Evolutionary conservation across 2,329 filamentous ascomycete species (phyloP).

Genomic region (Scedosporium dehoogii): DNA sequence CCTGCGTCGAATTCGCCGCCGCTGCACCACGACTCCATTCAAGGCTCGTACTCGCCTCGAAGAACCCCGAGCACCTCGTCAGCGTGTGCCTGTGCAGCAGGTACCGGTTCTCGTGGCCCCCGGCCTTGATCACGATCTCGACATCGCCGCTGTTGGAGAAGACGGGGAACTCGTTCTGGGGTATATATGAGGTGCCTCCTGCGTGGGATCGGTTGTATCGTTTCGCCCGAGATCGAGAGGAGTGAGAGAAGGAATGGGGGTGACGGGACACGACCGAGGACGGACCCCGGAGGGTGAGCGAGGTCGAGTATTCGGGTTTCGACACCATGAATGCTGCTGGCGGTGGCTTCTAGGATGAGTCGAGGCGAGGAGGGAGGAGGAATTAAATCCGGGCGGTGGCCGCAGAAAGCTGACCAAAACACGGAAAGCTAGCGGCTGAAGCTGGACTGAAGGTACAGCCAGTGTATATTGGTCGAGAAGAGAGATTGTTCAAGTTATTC

Average conservation of each 20-base stretch:
- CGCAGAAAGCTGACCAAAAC: neutral
- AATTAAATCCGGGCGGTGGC: neutral
- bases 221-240: slow-evolving; percentile 44
- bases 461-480: too few relatives aligned
- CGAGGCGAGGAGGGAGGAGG: neutral
- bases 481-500: too few relatives aligned
- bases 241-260: slow-evolving; percentile 12
- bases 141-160: slow-evolving; percentile 89
- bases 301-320: slow-evolving; percentile 42
- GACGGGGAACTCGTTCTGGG: slow-evolving; percentile 85
- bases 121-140: slow-evolving; percentile 68
- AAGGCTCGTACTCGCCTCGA: slow-evolving; percentile 73
- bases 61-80: slow-evolving; percentile 86
- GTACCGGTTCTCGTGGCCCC: slow-evolving; percentile 70
- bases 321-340: slow-evolving; percentile 47
- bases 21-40: slow-evolving; percentile 54
- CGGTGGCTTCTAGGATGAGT: neutral
- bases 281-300: slow-evolving; percentile 48
- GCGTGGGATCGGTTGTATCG: slow-evolving; percentile 75
- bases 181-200: slow-evolving; percentile 56
- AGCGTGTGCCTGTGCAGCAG: slow-evolving; percentile 80
- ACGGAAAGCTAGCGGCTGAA: too few relatives aligned
- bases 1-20: neutral
- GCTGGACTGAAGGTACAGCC: too few relatives aligned
- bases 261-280: slow-evolving; percentile 53